Evolutionary conservation across 805 yeast species (phyloP).

Genomic region (Candida oleophila): DNA sequence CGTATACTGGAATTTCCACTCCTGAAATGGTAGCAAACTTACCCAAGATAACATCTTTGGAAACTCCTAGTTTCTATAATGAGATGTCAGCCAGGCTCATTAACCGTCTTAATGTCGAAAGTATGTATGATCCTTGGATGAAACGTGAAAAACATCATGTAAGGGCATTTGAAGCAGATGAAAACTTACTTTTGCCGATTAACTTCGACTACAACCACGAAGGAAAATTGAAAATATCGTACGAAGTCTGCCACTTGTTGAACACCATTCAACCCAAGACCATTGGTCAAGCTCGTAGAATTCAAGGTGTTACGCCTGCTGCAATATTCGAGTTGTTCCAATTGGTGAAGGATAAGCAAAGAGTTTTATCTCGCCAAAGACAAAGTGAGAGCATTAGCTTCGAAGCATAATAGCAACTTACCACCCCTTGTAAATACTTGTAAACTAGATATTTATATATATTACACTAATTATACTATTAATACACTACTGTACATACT

Average conservation of each 20-base stretch:
- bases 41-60: conserved; percentile 15
- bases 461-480: conserved; percentile 5
- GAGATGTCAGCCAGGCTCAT: conserved; percentile 40
- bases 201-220: conserved; percentile 60
- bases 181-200: conserved; percentile 65
- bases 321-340: conserved; percentile 79
- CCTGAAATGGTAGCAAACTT: conserved; percentile 30
- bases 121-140: conserved; percentile 79
- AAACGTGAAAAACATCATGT: conserved; percentile 69
- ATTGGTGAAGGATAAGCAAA: conserved; percentile 39
- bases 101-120: conserved; percentile 71
- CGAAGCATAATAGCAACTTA: conserved; percentile 13
- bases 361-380: conserved; percentile 18
- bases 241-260: conserved; percentile 68
- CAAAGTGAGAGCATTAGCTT: conserved; percentile 6
- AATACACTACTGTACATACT: conserved; percentile 4
- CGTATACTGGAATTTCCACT: conserved; percentile 46
- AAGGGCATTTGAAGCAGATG: conserved; percentile 81
- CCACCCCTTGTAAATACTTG: neutral
- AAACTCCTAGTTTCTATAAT: conserved; percentile 24
- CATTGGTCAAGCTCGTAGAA: conserved; percentile 91
- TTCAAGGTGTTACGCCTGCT: conserved; percentile 94
- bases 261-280: conserved; percentile 82
- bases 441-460: conserved; percentile 5
- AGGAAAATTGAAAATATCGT: conserved; percentile 56